These are phyloP conservation scores for Mercurialis annua DNA, from an alignment of 345 rosid species.

Conservation along the genomic window DNA sequence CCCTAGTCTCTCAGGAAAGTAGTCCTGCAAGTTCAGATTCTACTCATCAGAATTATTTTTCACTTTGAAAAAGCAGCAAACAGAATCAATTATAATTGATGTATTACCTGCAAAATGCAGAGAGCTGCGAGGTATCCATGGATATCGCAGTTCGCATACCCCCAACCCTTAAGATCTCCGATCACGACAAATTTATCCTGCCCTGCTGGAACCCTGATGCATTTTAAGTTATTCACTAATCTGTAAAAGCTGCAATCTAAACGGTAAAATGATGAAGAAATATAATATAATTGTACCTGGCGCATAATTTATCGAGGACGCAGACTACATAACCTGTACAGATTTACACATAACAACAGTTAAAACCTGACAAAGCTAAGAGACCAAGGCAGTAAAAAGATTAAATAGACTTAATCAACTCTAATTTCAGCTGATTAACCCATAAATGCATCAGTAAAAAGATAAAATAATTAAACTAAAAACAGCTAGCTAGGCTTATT, in stretches of 20 bases:
- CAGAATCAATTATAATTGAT: too few relatives aligned
- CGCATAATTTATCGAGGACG: constrained; percentile 30
- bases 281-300: constrained; percentile 40
- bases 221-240: too few relatives aligned
- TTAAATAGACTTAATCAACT: too few relatives aligned
- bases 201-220: constrained; percentile 36
- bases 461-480: too few relatives aligned
- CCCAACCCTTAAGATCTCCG: constrained; percentile 51
- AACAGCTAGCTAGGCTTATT: too few relatives aligned
- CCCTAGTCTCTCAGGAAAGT: constrained; percentile 49
- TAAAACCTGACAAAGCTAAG: not conserved
- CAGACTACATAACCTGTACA: constrained; percentile 37
- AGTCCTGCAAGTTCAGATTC: constrained; percentile 33
- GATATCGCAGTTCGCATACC: constrained; percentile 48
- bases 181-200: constrained; percentile 42
- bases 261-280: not conserved
- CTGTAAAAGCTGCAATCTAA: too few relatives aligned
- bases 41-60: too few relatives aligned
- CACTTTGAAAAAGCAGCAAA: too few relatives aligned
- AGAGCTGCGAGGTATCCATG: constrained; percentile 36
- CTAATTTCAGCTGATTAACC: too few relatives aligned
- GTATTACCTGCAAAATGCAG: constrained; percentile 40
- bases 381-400: too few relatives aligned
- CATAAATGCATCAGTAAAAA: too few relatives aligned
- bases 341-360: not conserved